These are phyloP conservation scores for Plectranthus barbatus DNA, from an alignment of 257 asterid genomes.

Conservation along the genomic window DNA sequence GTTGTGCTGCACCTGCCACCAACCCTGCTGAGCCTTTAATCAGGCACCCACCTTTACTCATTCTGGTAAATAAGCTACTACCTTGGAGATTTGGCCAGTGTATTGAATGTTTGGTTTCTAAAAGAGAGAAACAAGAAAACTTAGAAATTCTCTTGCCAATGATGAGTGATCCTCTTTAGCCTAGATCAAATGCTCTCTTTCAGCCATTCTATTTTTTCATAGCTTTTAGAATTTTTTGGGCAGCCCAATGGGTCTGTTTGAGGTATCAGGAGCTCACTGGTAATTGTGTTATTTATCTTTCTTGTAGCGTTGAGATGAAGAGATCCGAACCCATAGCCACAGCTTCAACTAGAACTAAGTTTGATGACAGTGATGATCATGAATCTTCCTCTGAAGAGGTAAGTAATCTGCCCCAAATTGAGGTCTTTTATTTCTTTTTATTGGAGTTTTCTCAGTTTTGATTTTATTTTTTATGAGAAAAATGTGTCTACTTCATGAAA, in stretches of 20 bases:
- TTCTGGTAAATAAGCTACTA: no score
- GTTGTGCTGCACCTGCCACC: no score
- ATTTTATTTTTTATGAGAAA: not conserved
- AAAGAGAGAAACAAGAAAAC: no score
- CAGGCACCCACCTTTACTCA: no score
- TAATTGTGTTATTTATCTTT: not conserved
- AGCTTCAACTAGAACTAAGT: constrained; percentile 44
- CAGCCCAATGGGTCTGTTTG: not conserved
- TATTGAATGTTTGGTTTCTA: no score
- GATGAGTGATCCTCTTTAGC: no score
- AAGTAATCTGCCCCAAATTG: constrained; percentile 14
- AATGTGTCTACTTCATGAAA: not conserved
- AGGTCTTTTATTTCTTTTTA: not conserved
- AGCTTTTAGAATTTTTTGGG: not conserved
- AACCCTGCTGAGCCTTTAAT: no score
- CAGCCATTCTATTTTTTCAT: no score
- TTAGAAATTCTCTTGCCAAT: no score
- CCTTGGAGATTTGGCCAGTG: no score
- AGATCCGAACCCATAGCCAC: constrained; percentile 21
- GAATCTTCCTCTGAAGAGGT: constrained; percentile 52
- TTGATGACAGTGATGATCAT: constrained; percentile 36
- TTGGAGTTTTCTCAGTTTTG: not conserved
- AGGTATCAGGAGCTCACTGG: not conserved
- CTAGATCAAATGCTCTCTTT: no score
- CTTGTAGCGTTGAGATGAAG: constrained; percentile 20